Evolutionary conservation across 2,329 filamentous ascomycete genomes (phyloP), one percentile per base, ranked within the genome.

Genomic region (Blastomyces silverae): DNA sequence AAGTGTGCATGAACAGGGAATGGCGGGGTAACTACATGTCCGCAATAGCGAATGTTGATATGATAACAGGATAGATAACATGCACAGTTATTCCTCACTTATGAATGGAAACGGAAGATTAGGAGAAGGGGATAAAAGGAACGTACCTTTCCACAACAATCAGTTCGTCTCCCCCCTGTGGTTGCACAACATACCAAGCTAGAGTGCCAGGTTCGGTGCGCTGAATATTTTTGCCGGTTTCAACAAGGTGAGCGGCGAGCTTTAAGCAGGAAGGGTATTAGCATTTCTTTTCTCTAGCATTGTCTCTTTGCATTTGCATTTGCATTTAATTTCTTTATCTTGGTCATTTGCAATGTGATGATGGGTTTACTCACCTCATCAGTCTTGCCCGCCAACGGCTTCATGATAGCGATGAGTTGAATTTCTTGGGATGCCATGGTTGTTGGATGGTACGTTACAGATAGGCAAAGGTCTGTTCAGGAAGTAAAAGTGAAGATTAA

Each of bases 121-220:
- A n/a, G 6, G n/a, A 46, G 6, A 20, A 46, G 5, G 4, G 7
- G n/a, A 5, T n/a, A 46, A 46, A 46, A 46, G 1, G 8, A 22
- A 17, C 63, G 63, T 64, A 75, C 74, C 72, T 71, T 56, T 76
- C 74, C n/a, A 76, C 69, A 17, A 73, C 69, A 34, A 75, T 69
- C 57, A 76, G 70, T 59, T 75, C 73, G 17, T 73, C 70, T 48
- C 71, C 71, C 17, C 70, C 71, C 34, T 70, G 66, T 17, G 71
- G 67, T 10, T 66, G 62, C 15, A 73, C 69, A 17, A 71, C 69
- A 50, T 74, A 75, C 66, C 75, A 76, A 39, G 72, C 60, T 15
- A 76, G 64, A 10, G 72, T 73, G 25, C 70, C 70, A 8, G 74
- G 73, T 53, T 76, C 74, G 20, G 73, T 68, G 42, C 69, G 71